Evolutionary conservation across 2,329 filamentous ascomycete genomes (phyloP).

Genomic region (Byssochlamys sp.): DNA sequence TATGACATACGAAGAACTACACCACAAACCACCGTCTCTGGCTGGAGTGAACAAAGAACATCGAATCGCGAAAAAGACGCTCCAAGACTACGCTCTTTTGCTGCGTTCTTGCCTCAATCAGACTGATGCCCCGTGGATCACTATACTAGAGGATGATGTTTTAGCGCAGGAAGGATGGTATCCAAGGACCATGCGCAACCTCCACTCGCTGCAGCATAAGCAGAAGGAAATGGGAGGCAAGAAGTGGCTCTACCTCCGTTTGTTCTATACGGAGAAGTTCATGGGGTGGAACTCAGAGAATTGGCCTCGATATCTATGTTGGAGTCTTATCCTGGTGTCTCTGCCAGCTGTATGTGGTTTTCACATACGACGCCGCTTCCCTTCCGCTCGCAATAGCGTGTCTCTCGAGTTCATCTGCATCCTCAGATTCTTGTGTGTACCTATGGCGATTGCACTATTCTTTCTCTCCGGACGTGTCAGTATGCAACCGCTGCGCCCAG

Average conservation of each 20-base stretch:
- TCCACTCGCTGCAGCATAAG: conserved; percentile 23
- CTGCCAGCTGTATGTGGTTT: conserved; percentile 11
- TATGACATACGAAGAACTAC: conserved; percentile 29
- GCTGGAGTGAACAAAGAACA: conserved; percentile 8
- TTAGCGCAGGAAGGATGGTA: conserved; percentile 41
- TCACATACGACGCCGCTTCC: conserved; percentile 7
- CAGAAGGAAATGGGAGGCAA: not conserved
- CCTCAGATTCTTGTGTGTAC: conserved; percentile 20
- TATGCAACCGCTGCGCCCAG: conserved; percentile 25
- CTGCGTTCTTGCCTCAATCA: conserved; percentile 30
- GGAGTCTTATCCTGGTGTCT: conserved; percentile 18
- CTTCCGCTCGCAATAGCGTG: conserved; percentile 2
- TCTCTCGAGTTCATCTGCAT: conserved; percentile 17
- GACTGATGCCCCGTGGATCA: conserved; percentile 33
- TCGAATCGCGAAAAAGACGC: conserved; percentile 28
- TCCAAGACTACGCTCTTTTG: conserved; percentile 38
- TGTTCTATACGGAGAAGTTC: conserved; percentile 41
- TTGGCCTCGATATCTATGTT: conserved; percentile 29
- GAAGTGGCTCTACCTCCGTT: conserved; percentile 33
- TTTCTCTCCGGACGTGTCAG: conserved; percentile 36
- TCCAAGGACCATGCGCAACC: conserved; percentile 28
- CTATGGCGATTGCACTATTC: conserved; percentile 25
- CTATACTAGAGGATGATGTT: conserved; percentile 41
- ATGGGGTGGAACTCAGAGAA: conserved; percentile 38
- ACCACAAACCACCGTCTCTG: conserved; percentile 7